Conservation (phyloP, 1,284 basidiomycete species). For the Marasmius oreades region DNA sequence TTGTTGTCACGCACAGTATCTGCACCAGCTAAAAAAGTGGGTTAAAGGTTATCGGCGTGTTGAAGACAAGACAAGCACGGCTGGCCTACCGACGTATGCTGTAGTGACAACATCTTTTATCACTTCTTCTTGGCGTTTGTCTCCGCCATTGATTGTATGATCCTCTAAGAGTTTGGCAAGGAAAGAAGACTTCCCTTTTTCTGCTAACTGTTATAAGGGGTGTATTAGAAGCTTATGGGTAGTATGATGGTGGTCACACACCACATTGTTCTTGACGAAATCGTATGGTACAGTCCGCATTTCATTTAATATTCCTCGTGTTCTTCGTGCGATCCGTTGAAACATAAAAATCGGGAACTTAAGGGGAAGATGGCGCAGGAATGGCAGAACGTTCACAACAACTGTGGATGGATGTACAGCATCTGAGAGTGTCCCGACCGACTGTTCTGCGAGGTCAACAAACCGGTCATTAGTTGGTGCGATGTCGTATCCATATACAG, state of each 20-base stretch:
- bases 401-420: conserved; percentile 18
- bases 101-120: background rate
- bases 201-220: background rate
- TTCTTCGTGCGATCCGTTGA: background rate
- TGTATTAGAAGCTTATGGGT: background rate
- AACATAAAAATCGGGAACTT: conserved; percentile 10
- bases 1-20: background rate
- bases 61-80: no score
- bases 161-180: background rate
- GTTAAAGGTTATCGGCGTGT: no score
- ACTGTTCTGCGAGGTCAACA: conserved; percentile 20
- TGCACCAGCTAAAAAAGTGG: background rate
- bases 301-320: background rate
- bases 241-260: background rate
- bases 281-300: background rate
- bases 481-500: conserved; percentile 4
- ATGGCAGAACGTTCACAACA: conserved; percentile 23
- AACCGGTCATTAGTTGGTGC: conserved; percentile 16
- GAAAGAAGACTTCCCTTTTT: background rate
- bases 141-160: background rate
- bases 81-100: background rate
- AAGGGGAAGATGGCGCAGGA: conserved; percentile 20
- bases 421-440: conserved; percentile 13
- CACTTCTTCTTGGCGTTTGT: background rate
- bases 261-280: background rate